A percentile compares a stretch with the other conserved stretches of the same genome.
phyloP scores from a whole-genome alignment of 108 stramenopile genomes.

The Nannochloropsis oceanica region DNA sequence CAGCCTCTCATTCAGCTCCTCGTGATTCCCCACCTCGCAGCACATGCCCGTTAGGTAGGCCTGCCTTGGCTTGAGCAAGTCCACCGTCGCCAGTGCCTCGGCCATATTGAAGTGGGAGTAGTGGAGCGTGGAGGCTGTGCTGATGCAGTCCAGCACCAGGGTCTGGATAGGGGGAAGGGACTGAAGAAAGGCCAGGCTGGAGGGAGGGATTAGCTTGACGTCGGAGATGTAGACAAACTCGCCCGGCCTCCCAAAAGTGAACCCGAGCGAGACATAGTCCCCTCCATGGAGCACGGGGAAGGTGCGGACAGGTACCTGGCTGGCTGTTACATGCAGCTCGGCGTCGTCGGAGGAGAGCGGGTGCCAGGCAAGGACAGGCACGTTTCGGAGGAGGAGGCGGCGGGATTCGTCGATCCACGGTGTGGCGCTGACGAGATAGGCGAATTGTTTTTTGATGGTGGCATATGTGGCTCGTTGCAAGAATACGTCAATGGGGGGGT shows the following conservation, averaged over 20 bases:
- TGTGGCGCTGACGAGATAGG: background rate
- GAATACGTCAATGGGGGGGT: background rate
- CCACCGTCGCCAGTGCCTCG: background rate
- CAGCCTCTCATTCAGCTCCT: conserved; percentile 1
- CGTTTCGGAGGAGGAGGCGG: background rate
- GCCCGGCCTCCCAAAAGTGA: background rate
- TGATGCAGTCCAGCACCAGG: conserved; percentile 13
- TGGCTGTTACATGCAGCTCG: background rate
- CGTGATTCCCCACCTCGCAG: background rate
- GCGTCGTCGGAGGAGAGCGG: background rate
- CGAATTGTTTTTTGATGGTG: background rate
- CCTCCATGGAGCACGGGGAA: conserved; percentile 15
- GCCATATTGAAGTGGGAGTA: conserved; percentile 1
- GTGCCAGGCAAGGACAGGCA: background rate
- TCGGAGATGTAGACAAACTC: conserved; percentile 16
- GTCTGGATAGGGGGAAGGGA: background rate
- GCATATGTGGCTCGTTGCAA: background rate
- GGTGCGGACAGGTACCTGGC: background rate
- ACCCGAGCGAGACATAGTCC: conserved; percentile 7
- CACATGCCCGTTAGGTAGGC: conserved; percentile 6
- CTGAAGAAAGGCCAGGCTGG: background rate
- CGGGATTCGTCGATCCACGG: background rate
- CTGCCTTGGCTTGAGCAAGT: background rate
- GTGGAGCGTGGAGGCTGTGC: background rate
- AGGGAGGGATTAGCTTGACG: background rate